These are phyloP conservation scores for Cladophialophora psammophila DNA, from an alignment of 2,329 filamentous ascomycete species.

Conservation along the genomic window DNA sequence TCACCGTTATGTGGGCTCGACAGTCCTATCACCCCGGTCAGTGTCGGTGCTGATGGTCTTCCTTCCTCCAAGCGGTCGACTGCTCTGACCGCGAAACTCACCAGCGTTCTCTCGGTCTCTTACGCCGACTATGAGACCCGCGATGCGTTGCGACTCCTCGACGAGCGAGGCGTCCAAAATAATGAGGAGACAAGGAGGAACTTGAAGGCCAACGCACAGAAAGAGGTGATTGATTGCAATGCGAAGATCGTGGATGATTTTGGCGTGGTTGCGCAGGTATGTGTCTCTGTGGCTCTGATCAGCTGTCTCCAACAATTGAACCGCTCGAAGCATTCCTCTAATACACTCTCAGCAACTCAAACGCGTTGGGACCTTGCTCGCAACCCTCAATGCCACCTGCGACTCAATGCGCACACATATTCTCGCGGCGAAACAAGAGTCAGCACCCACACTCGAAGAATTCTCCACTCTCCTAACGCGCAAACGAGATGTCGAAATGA, in stretches of 20 bases:
- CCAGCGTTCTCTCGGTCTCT: slow-evolving; percentile 84
- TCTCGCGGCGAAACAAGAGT: slow-evolving; percentile 75
- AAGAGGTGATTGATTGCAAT: slow-evolving; percentile 92
- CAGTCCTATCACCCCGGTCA: slow-evolving; percentile 21
- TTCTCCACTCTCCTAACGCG: slow-evolving; percentile 75
- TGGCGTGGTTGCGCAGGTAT: slow-evolving; percentile 83
- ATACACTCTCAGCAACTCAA: slow-evolving; percentile 73
- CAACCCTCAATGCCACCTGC: slow-evolving; percentile 79
- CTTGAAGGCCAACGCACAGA: slow-evolving; percentile 70
- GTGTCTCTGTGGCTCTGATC: slow-evolving; percentile 36
- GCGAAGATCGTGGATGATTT: slow-evolving; percentile 88
- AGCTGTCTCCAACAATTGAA: not conserved
- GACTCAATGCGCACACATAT: slow-evolving; percentile 81
- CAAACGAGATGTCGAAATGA: slow-evolving; percentile 76
- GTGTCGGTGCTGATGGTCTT: slow-evolving; percentile 16
- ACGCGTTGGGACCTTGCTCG: slow-evolving; percentile 80
- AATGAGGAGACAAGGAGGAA: slow-evolving; percentile 79
- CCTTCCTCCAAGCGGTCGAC: slow-evolving; percentile 49
- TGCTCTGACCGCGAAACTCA: slow-evolving; percentile 81
- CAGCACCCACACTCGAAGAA: slow-evolving; percentile 76
- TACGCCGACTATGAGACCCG: slow-evolving; percentile 93
- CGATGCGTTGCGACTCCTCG: slow-evolving; percentile 80
- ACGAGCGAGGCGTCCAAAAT: slow-evolving; percentile 74
- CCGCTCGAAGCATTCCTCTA: not conserved
- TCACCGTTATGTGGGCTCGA: slow-evolving; percentile 23